Evolutionary conservation across 768 basidiomycete species (phyloP), one percentile per base, ranked within the genome.

Genomic region (Tubosaeta brunneosetosa): DNA sequence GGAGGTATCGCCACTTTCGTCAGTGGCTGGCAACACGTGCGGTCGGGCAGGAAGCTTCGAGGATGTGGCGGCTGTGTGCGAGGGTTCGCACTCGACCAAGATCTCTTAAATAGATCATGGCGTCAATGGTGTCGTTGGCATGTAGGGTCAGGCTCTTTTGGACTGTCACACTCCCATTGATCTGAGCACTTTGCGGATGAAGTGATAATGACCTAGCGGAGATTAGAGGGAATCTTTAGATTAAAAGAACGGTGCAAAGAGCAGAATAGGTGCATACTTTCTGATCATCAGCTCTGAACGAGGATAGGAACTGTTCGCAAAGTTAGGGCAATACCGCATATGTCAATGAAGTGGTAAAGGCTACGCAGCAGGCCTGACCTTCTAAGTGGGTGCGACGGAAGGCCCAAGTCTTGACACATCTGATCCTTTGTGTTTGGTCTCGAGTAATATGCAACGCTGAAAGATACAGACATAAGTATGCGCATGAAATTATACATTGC

Each of bases 21-120:
- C 52, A 49, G 51, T 55, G 59, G 57, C 54, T 57, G 38, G 6
- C 1, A 49, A 57, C 64, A 67, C 51, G 64, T 62, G 65, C 51
- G 57, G 58, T 34, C 38, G n/a, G 51, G 55, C 50, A 52, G 63
- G 62, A 50, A 44, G 26, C 26, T 29, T 52, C 55, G 26, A 56
- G 55, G 14, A 44, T 44, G 64, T 62, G 60, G 65, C 55, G 56
- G 29, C 31, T 37, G 49, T 51, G 48, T 52, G 41, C 46, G 31
- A 51, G 34, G 42, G 47, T 47, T 25, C 13, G 7, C 27, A 48
- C 42, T 50, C 12, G 38, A 34, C 51, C 44, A 29, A 44, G 26
- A 17, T 29, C 27, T 14, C 27, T 29, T 44, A 19, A 11, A 29
- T 8, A n/a, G 45, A 61, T 47, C 16, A 49, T 51, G 53, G 51